Evolutionary conservation across 1,284 basidiomycete species (phyloP), one percentile per base, ranked within the genome.

Genomic region (Ustilago nuda): DNA sequence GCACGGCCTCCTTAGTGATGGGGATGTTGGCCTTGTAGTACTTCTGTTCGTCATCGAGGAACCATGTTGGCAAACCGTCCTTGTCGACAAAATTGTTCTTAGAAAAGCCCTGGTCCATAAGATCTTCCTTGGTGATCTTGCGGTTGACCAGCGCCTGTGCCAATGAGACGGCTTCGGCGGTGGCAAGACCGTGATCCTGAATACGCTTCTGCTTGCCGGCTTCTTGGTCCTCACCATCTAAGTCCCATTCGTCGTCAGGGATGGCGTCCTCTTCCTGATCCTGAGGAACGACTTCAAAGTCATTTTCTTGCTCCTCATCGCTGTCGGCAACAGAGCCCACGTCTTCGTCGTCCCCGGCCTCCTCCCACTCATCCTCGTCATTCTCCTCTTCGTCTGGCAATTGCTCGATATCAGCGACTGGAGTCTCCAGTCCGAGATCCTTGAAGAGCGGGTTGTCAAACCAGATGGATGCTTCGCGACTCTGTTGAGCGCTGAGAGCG

Each of bases 21-120:
- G 97, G 97, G 61, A 99, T 89, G 86, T 99, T 99, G 69, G 93
- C 88, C 84, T 94, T 95, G 89, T 97, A 98, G 86, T 93, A 90
- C 83, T 95, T 94, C 50, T 91, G 87, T 87, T 99, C 97, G 83
- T 99, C 97, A 82, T 99, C 96, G 50, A 98, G 89, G 90, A 99
- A 99, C 97, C 97, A 99, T 0, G 91, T 87, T 0, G 97, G 97
- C 9, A 99, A 90, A 35, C 89, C 94, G 62, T 98, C 94, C 87
- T 95, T 97, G 76, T 93, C 90, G 81, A 94, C 92, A 67, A 96
- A 91, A 45, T 84, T 85, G 86, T 95, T 93, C 23, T 94, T 93
- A 87, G 92, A 95, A 89, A 99, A 99, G 17, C 97, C 97, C 62
- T 97, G 93, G 84, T 99, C 94, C 83, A 99, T 90, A 19, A 99